Evolutionary conservation across 352 stramenopile genomes (phyloP).

Genomic region (Phytopythium sindhum): DNA sequence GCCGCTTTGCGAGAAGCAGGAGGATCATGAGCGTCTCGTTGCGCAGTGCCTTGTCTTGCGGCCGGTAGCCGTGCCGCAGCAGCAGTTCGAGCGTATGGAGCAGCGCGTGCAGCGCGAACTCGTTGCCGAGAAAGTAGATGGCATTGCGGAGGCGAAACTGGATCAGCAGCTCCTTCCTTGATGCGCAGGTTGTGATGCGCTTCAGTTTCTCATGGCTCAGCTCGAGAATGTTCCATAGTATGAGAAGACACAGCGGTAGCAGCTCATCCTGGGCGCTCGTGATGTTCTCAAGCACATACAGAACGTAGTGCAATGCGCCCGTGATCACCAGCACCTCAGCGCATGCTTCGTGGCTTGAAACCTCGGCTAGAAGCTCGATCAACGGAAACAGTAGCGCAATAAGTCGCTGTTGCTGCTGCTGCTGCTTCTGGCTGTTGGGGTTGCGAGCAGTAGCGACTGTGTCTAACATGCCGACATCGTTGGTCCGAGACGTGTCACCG

Average conservation of each 20-base stretch:
- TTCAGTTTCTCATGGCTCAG: conserved; percentile 54
- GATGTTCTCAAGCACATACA: conserved; percentile 61
- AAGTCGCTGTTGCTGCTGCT: conserved; percentile 12
- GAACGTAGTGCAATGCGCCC: conserved; percentile 58
- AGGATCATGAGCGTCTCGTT: conserved; percentile 77
- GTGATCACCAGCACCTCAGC: conserved; percentile 65
- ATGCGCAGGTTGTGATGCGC: conserved; percentile 31
- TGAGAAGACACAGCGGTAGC: conserved; percentile 61
- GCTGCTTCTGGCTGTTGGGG: background rate
- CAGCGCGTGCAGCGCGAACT: conserved; percentile 55
- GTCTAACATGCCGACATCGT: background rate
- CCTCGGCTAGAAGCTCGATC: conserved; percentile 58
- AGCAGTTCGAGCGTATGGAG: conserved; percentile 57
- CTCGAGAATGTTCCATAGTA: conserved; percentile 77
- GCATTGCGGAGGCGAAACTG: conserved; percentile 64
- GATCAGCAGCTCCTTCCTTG: conserved; percentile 54
- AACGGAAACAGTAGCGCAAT: conserved; percentile 50
- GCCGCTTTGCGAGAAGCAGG: conserved; percentile 47
- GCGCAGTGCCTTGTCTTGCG: conserved; percentile 76
- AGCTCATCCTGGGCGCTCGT: conserved; percentile 60
- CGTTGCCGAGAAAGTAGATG: conserved; percentile 52
- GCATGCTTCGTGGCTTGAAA: conserved; percentile 63
- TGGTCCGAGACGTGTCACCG: background rate
- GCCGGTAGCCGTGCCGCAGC: conserved; percentile 51
- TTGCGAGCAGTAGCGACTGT: too few species aligned